These are phyloP conservation scores for Diacronema lutheri DNA, from an alignment of 78 protist genomes.

Conservation along the genomic window DNA sequence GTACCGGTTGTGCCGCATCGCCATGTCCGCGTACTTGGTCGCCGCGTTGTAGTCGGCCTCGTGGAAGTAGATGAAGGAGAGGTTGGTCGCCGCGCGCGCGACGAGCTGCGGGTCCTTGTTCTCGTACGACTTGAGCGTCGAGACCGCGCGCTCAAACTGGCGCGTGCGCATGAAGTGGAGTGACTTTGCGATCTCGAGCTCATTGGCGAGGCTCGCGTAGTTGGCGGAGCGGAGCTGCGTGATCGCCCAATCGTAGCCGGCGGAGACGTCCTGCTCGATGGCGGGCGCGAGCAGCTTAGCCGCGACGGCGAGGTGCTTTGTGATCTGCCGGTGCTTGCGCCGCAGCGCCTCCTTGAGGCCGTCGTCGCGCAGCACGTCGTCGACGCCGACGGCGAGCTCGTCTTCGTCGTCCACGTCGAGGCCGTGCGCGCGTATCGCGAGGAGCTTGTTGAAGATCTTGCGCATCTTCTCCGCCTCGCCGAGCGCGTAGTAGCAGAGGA, in stretches of 20 bases:
- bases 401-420: neutral
- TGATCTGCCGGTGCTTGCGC: neutral
- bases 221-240: neutral
- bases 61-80: constrained; percentile 75
- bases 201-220: constrained; percentile 17
- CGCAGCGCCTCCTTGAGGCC: constrained; percentile 20
- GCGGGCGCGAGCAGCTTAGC: constrained; percentile 68
- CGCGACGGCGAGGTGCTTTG: constrained; percentile 2
- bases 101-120: constrained; percentile 40
- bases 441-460: constrained; percentile 9
- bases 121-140: constrained; percentile 67
- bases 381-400: neutral
- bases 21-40: constrained; percentile 56
- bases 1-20: constrained; percentile 62
- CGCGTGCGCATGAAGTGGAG: constrained; percentile 40
- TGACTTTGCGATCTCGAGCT: constrained; percentile 62
- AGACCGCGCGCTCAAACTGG: constrained; percentile 51
- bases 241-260: constrained; percentile 53
- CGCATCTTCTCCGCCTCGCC: constrained; percentile 44
- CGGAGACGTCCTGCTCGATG: constrained; percentile 34
- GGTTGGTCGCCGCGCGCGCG: constrained; percentile 73
- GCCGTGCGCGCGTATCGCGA: neutral
- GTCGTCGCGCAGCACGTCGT: constrained; percentile 5
- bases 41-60: constrained; percentile 27
- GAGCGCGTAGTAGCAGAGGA: constrained; percentile 71